Evolutionary conservation across 2,329 filamentous ascomycete genomes (phyloP), one percentile per base, ranked within the genome.

Genomic region (Neocatenulostroma microsporum): DNA sequence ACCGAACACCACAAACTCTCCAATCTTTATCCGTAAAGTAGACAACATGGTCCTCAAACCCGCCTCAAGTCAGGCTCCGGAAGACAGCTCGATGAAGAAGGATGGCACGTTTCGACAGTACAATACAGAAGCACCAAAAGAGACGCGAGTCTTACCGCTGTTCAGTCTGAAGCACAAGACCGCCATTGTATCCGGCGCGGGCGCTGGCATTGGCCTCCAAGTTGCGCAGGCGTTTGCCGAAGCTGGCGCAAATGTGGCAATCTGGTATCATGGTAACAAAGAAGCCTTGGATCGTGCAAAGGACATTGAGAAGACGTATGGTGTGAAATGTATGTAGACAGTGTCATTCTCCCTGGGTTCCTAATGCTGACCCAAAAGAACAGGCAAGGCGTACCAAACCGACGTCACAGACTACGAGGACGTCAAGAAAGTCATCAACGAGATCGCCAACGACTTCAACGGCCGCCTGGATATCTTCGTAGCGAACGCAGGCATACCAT

Each of bases 381-480:
- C 43, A 68, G 66, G 62, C 56, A 63, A 62, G 49, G 69, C 70
- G 33, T 73, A 72, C 47, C 61, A 69, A 53, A 64, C 69, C 31
- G 57, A 72, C 42, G 59, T 69, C 32, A 66, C 60, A 19, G 53
- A 66, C 40, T 54, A 58, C 18, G 53, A 64, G 27, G 56, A 58
- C 8, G 62, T 68, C 14, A 58, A 67, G 44, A 46, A 62, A 32
- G 56, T 61, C 29, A 55, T 70, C 19, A 60, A 65, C 36, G 46
- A 56, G 17, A 62, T 62, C 30, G 62, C 69, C 36, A 57, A 66
- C 41, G 82, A 88, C 12, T 82, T 88, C 62, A 78, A 82, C 54
- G 79, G 79, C 41, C 75, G 82, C 4, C 73, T 89, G 7, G 84
- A 88, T 51, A 69, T 86, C 47, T 86, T 89, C 51, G 75, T 88